Percentiles rank a stretch among this genome's conserved stretches.
Conservation (phyloP, 495 filamentous ascomycete species). For the Friedmanniomyces simplex region DNA sequence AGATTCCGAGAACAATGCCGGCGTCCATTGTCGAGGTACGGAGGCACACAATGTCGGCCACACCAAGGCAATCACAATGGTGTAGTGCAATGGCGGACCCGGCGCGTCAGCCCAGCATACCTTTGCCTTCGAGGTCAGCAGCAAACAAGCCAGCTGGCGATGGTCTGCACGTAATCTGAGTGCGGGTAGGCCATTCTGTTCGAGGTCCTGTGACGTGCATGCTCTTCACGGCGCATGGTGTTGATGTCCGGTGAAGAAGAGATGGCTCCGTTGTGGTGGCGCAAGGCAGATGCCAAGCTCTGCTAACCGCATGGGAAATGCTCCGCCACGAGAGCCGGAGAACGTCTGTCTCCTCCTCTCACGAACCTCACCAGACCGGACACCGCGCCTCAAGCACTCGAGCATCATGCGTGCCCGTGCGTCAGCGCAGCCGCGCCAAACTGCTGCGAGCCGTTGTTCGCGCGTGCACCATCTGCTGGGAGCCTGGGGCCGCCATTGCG, state of each 20-base stretch:
- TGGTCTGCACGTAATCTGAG: not conserved
- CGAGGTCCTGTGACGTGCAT: not conserved
- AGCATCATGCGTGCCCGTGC: not conserved
- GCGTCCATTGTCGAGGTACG: no score
- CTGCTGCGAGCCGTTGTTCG: not conserved
- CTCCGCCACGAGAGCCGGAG: not conserved
- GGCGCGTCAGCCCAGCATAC: no score
- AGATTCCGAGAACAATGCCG: no score
- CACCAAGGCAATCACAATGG: no score
- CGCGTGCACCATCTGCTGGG: not conserved
- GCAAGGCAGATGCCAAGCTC: not conserved
- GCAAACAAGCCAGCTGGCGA: not conserved
- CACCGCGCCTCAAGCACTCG: not conserved
- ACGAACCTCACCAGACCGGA: not conserved
- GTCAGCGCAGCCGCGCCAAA: not conserved
- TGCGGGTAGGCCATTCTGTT: not conserved
- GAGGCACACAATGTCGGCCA: no score
- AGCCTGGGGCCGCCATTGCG: not conserved
- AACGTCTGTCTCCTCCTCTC: not conserved
- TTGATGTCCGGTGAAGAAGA: not conserved
- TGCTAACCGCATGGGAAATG: not conserved
- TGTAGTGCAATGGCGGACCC: no score
- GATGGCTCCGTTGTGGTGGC: not conserved
- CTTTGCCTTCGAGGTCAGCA: no score
- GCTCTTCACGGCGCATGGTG: not conserved